Conservation (phyloP, 139 green algal species). For the Chlorella sp. region DNA sequence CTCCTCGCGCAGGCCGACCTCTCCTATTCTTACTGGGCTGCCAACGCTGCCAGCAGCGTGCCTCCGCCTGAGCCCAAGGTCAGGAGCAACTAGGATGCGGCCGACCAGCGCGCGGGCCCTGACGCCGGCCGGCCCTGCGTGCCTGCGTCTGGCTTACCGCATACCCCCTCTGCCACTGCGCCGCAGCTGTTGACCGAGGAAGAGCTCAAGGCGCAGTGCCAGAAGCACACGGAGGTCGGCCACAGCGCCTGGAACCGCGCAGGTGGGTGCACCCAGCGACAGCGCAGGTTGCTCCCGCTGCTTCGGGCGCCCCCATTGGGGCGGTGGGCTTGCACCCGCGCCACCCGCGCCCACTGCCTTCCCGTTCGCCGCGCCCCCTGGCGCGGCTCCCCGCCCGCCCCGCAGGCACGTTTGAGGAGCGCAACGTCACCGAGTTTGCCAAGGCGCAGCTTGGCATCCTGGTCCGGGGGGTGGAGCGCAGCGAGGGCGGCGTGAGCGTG, state of each 20-base stretch:
- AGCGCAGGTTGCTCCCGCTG: not conserved
- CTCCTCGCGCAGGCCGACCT: constrained; percentile 11
- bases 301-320: not conserved
- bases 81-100: not conserved
- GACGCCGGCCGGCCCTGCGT: not conserved
- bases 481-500: not conserved
- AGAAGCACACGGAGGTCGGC: constrained; percentile 7
- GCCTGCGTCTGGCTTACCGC: not conserved
- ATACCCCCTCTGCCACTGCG: not conserved
- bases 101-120: too few relatives aligned
- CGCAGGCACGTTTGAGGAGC: constrained; percentile 40
- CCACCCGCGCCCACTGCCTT: not conserved
- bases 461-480: not conserved
- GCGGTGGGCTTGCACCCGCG: not conserved
- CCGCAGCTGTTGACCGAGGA: constrained; percentile 31
- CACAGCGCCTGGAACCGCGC: constrained; percentile 30
- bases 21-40: constrained; percentile 29
- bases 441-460: constrained; percentile 15
- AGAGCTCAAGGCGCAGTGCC: constrained; percentile 6
- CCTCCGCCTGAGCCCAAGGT: constrained; percentile 22
- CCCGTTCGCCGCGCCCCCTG: not conserved
- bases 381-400: too few relatives aligned
- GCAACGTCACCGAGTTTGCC: constrained; percentile 11
- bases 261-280: not conserved
- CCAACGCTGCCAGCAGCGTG: not conserved